Evolutionary conservation across 1,284 basidiomycete genomes (phyloP).

Genomic region (Neonothopanus nambi): DNA sequence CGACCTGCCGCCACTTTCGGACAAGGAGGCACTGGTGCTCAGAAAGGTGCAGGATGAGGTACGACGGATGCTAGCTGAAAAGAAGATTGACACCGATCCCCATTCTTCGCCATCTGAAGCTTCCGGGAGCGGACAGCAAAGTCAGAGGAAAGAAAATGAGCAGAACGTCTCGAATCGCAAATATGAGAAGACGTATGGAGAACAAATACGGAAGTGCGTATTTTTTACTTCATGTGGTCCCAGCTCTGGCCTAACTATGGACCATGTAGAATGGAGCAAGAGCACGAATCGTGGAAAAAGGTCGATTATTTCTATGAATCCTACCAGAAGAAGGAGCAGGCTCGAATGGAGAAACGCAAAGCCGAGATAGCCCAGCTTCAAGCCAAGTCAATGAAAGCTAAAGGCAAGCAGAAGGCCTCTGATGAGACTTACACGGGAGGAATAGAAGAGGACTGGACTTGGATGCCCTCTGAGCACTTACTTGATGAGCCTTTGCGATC

Average conservation of each 20-base stretch:
- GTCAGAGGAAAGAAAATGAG: slow-evolving; percentile 50
- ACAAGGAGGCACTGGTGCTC: slow-evolving; percentile 43
- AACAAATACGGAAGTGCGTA: slow-evolving; percentile 64
- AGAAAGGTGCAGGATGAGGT: slow-evolving; percentile 58
- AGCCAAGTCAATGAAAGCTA: slow-evolving; percentile 50
- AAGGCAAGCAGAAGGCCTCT: slow-evolving; percentile 61
- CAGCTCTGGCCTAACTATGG: not conserved
- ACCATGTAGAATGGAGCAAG: slow-evolving; percentile 46
- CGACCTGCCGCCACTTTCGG: slow-evolving; percentile 39
- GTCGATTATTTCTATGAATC: slow-evolving; percentile 61
- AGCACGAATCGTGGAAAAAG: slow-evolving; percentile 70
- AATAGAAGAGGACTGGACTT: slow-evolving; percentile 48
- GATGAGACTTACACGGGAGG: slow-evolving; percentile 41
- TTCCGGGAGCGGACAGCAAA: slow-evolving; percentile 4
- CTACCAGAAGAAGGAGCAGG: slow-evolving; percentile 49
- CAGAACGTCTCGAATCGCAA: slow-evolving; percentile 72
- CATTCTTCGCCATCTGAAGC: slow-evolving; percentile 26
- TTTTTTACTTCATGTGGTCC: not conserved
- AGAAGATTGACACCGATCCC: slow-evolving; percentile 53
- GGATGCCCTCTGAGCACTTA: slow-evolving; percentile 33
- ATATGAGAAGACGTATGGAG: slow-evolving; percentile 62
- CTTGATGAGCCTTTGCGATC: slow-evolving; percentile 14
- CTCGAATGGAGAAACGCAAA: slow-evolving; percentile 48
- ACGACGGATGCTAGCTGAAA: slow-evolving; percentile 64
- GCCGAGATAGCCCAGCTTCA: slow-evolving; percentile 21